Base-by-base conservation (phyloP, 805 yeast species). In the Wickerhamiella occidentalis region DNA sequence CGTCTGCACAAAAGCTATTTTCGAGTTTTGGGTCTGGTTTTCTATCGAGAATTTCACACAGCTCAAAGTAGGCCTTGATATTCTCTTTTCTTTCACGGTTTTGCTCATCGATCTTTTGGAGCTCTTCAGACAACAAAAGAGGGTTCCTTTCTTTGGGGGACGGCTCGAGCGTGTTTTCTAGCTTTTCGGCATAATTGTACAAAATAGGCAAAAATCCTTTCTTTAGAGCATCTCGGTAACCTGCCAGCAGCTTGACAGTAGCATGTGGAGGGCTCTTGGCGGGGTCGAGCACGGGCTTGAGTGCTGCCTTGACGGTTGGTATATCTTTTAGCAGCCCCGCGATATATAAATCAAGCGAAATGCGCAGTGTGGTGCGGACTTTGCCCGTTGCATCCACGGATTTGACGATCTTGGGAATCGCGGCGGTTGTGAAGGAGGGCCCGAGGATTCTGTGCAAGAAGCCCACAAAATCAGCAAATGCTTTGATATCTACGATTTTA, bases 321-420 rank as follows among this genome's bases (percentile, higher is more conserved):
- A 15, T 4, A 12, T 40, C 44, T n/a, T 19, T 13, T 6, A 40
- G 23, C 8, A 45, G 13, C 13, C 40, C 47, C 8, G 18, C 29
- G 17, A 23, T 30, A 23, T 45, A 45, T 6, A 45, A 12, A 22
- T 45, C 47, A 19, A 45, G 40, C 2, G 41, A 23, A 9, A 45
- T 21, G n/a, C 47, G 28, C 4, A 26, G 40, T 8, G 23, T 15
- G 9, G 40, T 33, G 12, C 40, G 26, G 6, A 23, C 28, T 19
- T 36, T 35, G 12, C 40, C 40, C 5, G 47, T 45, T 6, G 40
- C 33, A 6, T 45, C 40, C 6, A 35, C 47, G 9, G 40, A 12
- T 23, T 45, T 45, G 33, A 35, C 19, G 25, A 45, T 17, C 12
- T 23, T 35, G 23, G 47, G 47, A 11, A 45, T 19, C 9, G 30